Base-by-base conservation (phyloP, 164 flowering plant genomes). In the Vitis labrusca region DNA sequence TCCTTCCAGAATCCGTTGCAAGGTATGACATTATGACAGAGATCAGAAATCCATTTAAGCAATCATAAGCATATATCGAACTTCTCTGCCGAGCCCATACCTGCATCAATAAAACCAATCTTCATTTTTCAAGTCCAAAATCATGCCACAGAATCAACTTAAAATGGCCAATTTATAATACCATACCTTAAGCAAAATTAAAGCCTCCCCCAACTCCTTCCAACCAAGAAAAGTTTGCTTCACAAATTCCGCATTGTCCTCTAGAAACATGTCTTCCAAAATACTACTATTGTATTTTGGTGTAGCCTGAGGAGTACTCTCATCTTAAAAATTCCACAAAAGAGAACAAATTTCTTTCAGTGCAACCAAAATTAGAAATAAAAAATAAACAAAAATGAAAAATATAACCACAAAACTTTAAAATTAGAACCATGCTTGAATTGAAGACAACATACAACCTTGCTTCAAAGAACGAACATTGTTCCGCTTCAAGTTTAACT, bases 81-180 rank as follows among this genome's bases (percentile, higher is more conserved):
- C 81, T 79, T 81, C 97, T 87, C 55, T 85, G 89, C 64, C 89
- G 86, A 71, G 93, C 98, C 99, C 99, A 95, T 12, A 91, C 90
- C 99, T 95, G 68, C 74, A 84, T 7, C 67, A 77, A 48, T 1
- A 72, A 27, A 54, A 58, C 16, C 57, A 37, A 55, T 14, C 13
- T 48, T 68, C 66, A 76, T 27, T 58, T 23, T 73, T 29, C 51
- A 50, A 27, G 16, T 10, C 61, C 52, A 8, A 32, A 14, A 27
- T 7, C 65, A 49, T 29, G n/a, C 15, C 27, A 53, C 54, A 30
- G 63, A 29, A 17, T 29, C 17, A 61, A 12, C 16, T 27, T 23
- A 10, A 63, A 63, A 23, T 27, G 17, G 3, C 60, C 54, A 64
- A 61, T 52, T 52, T 44, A 17, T 32, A 3, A 55, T 23, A 67